Percentiles rank a stretch among this genome's conserved stretches.
Evolutionary conservation across 148 eudicot genomes (phyloP).

Genomic region (Vaccinium macrocarpon): DNA sequence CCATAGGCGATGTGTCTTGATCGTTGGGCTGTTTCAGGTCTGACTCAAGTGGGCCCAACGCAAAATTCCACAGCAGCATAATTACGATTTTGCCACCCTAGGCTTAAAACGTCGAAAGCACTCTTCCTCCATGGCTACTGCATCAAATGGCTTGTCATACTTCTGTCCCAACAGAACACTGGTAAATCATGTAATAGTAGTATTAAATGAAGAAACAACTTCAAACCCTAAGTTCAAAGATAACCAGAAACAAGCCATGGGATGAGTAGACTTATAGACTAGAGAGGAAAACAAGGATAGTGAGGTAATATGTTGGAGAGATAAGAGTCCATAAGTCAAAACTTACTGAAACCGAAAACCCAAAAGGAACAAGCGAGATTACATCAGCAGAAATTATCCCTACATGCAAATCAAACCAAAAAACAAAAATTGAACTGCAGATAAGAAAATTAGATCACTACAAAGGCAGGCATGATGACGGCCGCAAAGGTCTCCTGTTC

Average conservation of each 20-base stretch:
- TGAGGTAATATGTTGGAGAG: neutral
- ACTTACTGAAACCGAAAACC: neutral
- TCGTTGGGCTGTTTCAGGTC: too few species aligned
- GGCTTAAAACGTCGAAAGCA: too few species aligned
- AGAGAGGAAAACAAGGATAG: neutral
- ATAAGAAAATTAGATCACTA: too few species aligned
- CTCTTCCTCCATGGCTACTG: too few species aligned
- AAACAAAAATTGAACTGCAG: neutral
- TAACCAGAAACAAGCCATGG: neutral
- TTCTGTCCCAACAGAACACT: too few species aligned
- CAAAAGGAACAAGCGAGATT: neutral
- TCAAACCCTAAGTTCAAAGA: neutral
- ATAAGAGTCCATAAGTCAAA: neutral
- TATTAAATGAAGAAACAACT: neutral
- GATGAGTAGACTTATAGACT: neutral
- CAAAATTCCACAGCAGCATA: too few species aligned
- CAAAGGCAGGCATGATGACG: neutral
- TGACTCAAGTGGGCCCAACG: too few species aligned
- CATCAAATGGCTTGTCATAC: neutral
- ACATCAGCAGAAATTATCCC: neutral
- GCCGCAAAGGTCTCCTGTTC: neutral
- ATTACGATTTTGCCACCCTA: too few species aligned
- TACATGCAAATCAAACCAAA: neutral
- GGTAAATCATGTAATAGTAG: neutral
- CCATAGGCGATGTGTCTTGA: too few species aligned